A percentile compares a stretch with the other conserved stretches of the same genome.
Conservation (phyloP, 1,284 basidiomycete genomes). For the Sporisorium graminicola region DNA sequence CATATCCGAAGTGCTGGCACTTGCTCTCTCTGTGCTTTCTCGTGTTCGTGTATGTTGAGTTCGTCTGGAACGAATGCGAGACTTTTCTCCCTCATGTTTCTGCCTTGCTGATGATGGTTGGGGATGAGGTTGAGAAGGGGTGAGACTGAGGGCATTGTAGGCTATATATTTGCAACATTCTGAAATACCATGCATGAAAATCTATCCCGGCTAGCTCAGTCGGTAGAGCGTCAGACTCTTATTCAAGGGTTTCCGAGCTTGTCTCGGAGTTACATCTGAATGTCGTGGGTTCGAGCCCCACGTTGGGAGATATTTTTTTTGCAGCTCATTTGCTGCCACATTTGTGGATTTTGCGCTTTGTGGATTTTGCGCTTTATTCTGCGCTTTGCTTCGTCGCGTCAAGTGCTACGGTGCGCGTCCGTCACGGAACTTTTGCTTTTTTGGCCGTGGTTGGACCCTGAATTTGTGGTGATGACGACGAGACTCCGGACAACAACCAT, state of each 20-base stretch:
- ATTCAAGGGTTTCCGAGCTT: conserved; percentile 53
- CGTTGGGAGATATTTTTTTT: conserved; percentile 61
- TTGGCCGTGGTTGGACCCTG: neutral
- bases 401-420: too few species aligned
- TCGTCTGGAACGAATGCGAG: conserved; percentile 18
- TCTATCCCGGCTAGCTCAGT: conserved; percentile 70
- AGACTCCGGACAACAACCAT: neutral
- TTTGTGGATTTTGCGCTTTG: too few species aligned
- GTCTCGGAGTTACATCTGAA: conserved; percentile 56
- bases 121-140: neutral
- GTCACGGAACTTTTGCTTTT: conserved; percentile 1
- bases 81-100: neutral
- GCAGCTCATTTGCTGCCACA: neutral
- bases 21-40: neutral
- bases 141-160: too few species aligned
- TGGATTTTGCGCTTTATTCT: too few species aligned
- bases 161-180: neutral
- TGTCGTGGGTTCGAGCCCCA: conserved; percentile 69
- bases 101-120: neutral
- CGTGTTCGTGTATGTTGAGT: neutral
- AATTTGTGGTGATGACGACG: neutral
- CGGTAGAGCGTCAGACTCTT: conserved; percentile 70
- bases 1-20: neutral
- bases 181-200: neutral
- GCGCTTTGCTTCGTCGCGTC: too few species aligned